Evolutionary conservation across 73 alveolate species (phyloP).

Genomic region (Symbiodinium pilosum): DNA sequence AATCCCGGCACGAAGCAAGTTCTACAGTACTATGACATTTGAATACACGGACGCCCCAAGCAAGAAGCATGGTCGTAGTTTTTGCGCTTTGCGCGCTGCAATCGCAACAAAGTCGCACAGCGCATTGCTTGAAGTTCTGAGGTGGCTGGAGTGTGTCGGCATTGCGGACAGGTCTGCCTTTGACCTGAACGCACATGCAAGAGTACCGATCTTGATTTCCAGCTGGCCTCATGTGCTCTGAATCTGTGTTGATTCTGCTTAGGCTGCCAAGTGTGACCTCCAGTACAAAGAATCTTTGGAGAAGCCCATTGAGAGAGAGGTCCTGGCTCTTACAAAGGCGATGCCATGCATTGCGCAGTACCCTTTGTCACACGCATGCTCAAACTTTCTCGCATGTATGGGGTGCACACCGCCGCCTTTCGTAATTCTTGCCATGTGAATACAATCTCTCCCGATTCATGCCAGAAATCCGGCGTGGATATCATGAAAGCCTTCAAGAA

Average conservation of each 20-base stretch:
- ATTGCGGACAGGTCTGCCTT: slow-evolving; percentile 98
- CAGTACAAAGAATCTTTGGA: slow-evolving; percentile 91
- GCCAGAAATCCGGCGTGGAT: slow-evolving; percentile 55
- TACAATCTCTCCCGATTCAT: background rate
- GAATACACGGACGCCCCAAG: too few relatives aligned
- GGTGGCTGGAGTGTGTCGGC: slow-evolving; percentile 99
- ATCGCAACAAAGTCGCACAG: too few relatives aligned
- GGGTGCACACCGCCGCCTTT: too few relatives aligned
- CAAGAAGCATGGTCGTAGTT: too few relatives aligned
- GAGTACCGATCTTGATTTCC: background rate
- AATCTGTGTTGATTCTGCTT: background rate
- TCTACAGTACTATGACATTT: too few relatives aligned
- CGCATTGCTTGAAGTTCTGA: too few relatives aligned
- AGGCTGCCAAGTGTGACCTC: slow-evolving; percentile 80
- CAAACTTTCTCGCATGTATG: too few relatives aligned
- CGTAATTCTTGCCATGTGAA: too few relatives aligned
- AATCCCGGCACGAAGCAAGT: too few relatives aligned
- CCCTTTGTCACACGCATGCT: too few relatives aligned
- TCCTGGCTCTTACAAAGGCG: slow-evolving; percentile 59
- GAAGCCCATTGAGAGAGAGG: slow-evolving; percentile 83
- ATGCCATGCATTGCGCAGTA: too few relatives aligned
- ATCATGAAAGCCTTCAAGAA: slow-evolving; percentile 93
- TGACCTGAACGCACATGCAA: slow-evolving; percentile 72
- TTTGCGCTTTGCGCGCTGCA: too few relatives aligned
- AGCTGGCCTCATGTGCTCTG: background rate